Evolutionary conservation across 352 stramenopile genomes (phyloP), one percentile per base, ranked within the genome.

Genomic region (Phytopythium litorale): DNA sequence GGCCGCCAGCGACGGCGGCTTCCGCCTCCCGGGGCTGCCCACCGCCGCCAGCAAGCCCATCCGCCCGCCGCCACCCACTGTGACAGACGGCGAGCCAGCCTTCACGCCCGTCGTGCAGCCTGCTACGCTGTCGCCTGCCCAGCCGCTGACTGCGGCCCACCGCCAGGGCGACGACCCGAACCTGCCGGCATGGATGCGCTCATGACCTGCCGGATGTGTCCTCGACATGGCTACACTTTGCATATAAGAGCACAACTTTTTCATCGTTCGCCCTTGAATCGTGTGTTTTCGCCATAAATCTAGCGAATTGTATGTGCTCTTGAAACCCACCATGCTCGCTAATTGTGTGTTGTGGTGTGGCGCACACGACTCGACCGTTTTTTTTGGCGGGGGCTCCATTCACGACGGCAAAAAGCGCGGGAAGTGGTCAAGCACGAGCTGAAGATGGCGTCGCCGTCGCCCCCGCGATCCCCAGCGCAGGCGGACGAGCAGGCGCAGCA

Each of bases 111-210:
- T 75, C 13, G 45, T 78, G 6, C 67, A 78, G 60, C 67, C 70
- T 21, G 48, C 28, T 32, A 32, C 71, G 12, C 5, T 45, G 13
- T 8, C 43, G 43, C 25, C 46, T 35, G 63, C 42, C 2, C 45
- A 60, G 51, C 12, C 38, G 9, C 30, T 42, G 32, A 30, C 53
- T 48, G 4, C 54, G 42, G 35, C 40, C 40, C 3, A 50, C 42
- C 38, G 16, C 23, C 13, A 32, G 7, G 38, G 37, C 18, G 46
- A 58, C 43, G 43, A 70, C 49, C 64, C 46, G 42, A 73, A 70
- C 38, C 13, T 77, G 50, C 67, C 66, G 9, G 68, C 66, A 0
- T 74, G 67, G 67, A 78, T 74, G 70, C 58, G 68, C 48, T n/a
- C 42, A 16, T 57, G 32, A 30, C 37, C 37, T 43, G 9, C 13